Evolutionary conservation across 306 rosid species (phyloP).

Genomic region (Chamaecrista fasciculata): DNA sequence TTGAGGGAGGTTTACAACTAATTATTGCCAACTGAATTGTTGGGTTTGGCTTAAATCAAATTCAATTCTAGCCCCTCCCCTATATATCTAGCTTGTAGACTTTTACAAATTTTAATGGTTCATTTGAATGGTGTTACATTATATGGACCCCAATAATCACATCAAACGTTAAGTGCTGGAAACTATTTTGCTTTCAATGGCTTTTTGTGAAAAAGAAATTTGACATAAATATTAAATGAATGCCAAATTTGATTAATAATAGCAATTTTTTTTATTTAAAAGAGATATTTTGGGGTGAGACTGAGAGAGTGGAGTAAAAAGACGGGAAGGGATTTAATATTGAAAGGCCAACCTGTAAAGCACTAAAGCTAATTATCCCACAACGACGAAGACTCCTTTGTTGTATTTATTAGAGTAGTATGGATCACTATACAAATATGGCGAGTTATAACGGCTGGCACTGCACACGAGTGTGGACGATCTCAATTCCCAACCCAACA

Average conservation of each 20-base stretch:
- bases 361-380: constrained; percentile 18
- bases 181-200: no score
- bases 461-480: background rate
- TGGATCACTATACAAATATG: background rate
- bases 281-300: background rate
- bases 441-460: background rate
- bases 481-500: constrained; percentile 14
- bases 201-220: no score
- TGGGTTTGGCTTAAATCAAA: background rate
- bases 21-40: background rate
- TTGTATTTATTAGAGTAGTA: constrained; percentile 12
- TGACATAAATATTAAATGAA: background rate
- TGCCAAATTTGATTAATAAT: background rate
- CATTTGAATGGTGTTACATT: no score
- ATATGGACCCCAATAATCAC: background rate
- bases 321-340: constrained; percentile 7
- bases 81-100: no score
- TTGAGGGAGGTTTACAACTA: background rate
- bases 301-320: background rate
- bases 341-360: constrained; percentile 35
- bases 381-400: constrained; percentile 12
- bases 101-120: background rate
- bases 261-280: no score
- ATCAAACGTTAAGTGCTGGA: no score
- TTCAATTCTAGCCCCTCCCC: background rate